phyloP scores from a whole-genome alignment of 2,329 filamentous ascomycete genomes.

The Fusarium beomiforme region DNA sequence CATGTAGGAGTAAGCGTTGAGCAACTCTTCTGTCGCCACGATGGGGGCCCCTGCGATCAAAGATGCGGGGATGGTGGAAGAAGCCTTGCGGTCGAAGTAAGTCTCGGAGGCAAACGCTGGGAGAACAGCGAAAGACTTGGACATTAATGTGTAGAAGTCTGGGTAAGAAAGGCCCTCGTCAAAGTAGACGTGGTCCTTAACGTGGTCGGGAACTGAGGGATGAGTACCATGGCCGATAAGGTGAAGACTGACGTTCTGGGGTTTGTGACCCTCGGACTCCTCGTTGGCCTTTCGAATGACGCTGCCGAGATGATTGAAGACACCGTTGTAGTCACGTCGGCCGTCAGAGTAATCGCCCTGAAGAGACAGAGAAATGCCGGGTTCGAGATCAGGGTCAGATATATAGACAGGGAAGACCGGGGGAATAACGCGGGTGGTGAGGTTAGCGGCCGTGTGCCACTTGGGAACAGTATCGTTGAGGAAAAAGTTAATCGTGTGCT shows the following conservation, averaged over 20 bases:
- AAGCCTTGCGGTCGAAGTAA: constrained; percentile 45
- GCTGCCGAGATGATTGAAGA: constrained; percentile 40
- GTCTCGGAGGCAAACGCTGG: constrained; percentile 42
- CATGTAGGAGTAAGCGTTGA: constrained; percentile 40
- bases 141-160: constrained; percentile 40
- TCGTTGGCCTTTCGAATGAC: constrained; percentile 36
- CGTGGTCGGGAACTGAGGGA: constrained; percentile 37
- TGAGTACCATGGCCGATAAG: constrained; percentile 40
- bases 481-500: constrained; percentile 41
- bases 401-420: constrained; percentile 41
- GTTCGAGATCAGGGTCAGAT: constrained; percentile 23
- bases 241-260: constrained; percentile 38
- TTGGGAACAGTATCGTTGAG: constrained; percentile 31
- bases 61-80: constrained; percentile 42
- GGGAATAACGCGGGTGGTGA: constrained; percentile 37
- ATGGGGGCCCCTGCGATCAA: constrained; percentile 43
- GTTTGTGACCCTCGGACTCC: background rate
- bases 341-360: constrained; percentile 44
- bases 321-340: constrained; percentile 41
- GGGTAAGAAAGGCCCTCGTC: constrained; percentile 42
- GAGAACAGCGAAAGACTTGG: constrained; percentile 35
- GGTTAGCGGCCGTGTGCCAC: constrained; percentile 32
- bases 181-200: constrained; percentile 38
- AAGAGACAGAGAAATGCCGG: constrained; percentile 39
- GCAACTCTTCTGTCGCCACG: constrained; percentile 40